Evolutionary conservation across 2,329 filamentous ascomycete genomes (phyloP), one percentile per base, ranked within the genome.

Genomic region (Leptosphaerulina australis): DNA sequence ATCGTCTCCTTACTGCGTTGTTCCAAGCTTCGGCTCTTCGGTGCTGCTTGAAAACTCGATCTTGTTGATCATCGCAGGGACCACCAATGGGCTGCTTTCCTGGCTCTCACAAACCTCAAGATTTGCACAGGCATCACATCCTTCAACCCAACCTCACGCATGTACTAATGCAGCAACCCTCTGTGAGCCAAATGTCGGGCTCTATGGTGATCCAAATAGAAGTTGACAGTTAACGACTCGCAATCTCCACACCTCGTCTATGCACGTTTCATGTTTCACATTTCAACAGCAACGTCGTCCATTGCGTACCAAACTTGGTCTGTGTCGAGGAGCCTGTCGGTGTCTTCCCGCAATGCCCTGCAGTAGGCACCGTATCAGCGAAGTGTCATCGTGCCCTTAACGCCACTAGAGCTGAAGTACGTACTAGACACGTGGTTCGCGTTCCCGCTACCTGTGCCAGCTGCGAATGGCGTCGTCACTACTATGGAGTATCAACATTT

Each of bases 81-180:
- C 30, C 41, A 20, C 48, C 29, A 35, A 22, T 26, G 26, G 35
- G 41, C 38, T 15, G 29, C 30, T 20, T 41, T 17, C 22, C 36
- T 15, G 18, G 28, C 11, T 21, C 14, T 24, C 20, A 9, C 25
- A 41, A 26, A 22, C 46, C 46, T 51, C 41, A 40, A 36, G 48
- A 51, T 51, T 44, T 24, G 25, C 48, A 36, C 48, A 45, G 31
- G 48, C 48, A 51, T 51, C 17, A 15, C 25, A 37, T 45, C 48
- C 48, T 51, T 41, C 36, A 30, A 11, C 18, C 9, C 26, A 11
- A 29, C 10, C 30, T 41, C 24, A 29, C 24, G 17, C 29, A 17
- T 8, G n/a, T 18, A 3, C 20, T 15, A 9, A 20, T 12, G 2
- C 11, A 22, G 34, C 26, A 34, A 39, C 10, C 18, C 28, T 39